phyloP scores from a whole-genome alignment of 2,329 filamentous ascomycete species.

The Colletotrichum sp. region DNA sequence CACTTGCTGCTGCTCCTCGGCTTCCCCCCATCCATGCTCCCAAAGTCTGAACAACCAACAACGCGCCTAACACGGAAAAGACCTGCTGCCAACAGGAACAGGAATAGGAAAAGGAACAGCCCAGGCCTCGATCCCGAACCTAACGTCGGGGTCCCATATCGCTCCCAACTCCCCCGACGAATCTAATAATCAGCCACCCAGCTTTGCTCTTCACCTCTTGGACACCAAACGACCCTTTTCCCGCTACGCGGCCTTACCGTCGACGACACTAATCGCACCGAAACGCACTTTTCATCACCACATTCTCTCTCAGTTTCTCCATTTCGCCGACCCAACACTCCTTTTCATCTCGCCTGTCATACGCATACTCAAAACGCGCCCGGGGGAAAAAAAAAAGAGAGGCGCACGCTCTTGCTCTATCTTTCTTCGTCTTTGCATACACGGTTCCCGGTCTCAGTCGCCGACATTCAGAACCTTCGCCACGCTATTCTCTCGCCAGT shows the following conservation, averaged over 20 bases:
- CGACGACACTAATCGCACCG: slow-evolving; percentile 14
- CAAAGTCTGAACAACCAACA: background rate
- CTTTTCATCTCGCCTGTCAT: slow-evolving; percentile 10
- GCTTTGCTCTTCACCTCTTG: background rate
- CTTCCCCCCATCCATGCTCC: background rate
- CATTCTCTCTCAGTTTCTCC: slow-evolving; percentile 7
- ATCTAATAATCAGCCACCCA: background rate
- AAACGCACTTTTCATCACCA: slow-evolving; percentile 14
- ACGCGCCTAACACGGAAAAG: slow-evolving; percentile 2
- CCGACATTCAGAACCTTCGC: background rate
- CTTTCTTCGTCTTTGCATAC: background rate
- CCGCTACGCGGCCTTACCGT: background rate
- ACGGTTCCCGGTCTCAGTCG: background rate
- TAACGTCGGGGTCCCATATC: background rate
- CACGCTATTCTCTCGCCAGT: background rate
- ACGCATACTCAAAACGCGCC: background rate
- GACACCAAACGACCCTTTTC: background rate
- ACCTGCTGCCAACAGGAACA: background rate
- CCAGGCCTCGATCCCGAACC: background rate
- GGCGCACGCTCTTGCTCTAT: background rate
- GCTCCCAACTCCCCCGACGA: slow-evolving; percentile 1
- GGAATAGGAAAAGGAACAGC: background rate
- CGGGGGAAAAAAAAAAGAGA: background rate
- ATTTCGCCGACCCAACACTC: background rate
- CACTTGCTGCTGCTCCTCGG: background rate